A percentile compares a stretch with the other conserved stretches of the same genome.
These are phyloP conservation scores for Colletotrichum phormii DNA, from an alignment of 2,329 filamentous ascomycete species.

Conservation along the genomic window DNA sequence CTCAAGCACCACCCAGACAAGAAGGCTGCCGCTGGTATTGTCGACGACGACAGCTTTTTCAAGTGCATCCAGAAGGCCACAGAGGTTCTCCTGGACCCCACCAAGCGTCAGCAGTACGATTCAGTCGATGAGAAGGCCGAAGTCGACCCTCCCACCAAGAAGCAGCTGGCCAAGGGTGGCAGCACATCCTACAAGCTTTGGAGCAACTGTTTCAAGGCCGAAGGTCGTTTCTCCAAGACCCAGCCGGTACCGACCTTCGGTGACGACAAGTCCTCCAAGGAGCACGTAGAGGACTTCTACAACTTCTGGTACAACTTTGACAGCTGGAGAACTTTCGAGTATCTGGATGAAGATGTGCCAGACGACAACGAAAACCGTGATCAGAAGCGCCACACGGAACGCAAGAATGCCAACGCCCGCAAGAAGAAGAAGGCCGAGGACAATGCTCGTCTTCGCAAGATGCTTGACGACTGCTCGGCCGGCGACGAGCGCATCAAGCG, in stretches of 20 bases:
- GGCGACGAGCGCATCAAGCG: slow-evolving; percentile 96
- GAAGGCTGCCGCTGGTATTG: slow-evolving; percentile 89
- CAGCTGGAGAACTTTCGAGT: slow-evolving; percentile 97
- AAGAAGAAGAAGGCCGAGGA: slow-evolving; percentile 99
- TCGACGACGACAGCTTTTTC: slow-evolving; percentile 98
- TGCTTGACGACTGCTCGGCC: slow-evolving; percentile 88
- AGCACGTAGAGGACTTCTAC: slow-evolving; percentile 95
- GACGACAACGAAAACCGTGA: slow-evolving; percentile 99
- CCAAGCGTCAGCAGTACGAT: slow-evolving; percentile 94
- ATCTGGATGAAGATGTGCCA: slow-evolving; percentile 97
- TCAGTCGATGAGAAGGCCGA: slow-evolving; percentile 95
- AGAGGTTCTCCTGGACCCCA: slow-evolving; percentile 91
- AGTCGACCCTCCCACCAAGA: slow-evolving; percentile 92
- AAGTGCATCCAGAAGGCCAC: slow-evolving; percentile 99
- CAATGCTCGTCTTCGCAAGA: slow-evolving; percentile 86
- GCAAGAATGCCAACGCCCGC: slow-evolving; percentile 96
- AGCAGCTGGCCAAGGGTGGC: slow-evolving; percentile 85
- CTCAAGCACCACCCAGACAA: slow-evolving; percentile 99
- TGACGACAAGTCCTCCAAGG: slow-evolving; percentile 83
- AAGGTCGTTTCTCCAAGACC: slow-evolving; percentile 90
- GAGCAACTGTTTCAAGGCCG: slow-evolving; percentile 88
- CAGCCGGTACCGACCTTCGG: slow-evolving; percentile 92
- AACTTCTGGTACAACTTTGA: slow-evolving; percentile 99
- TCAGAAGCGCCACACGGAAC: slow-evolving; percentile 97
- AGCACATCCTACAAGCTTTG: slow-evolving; percentile 88